phyloP scores from a whole-genome alignment of 2,329 filamentous ascomycete genomes.

The Alternaria ethzedia region DNA sequence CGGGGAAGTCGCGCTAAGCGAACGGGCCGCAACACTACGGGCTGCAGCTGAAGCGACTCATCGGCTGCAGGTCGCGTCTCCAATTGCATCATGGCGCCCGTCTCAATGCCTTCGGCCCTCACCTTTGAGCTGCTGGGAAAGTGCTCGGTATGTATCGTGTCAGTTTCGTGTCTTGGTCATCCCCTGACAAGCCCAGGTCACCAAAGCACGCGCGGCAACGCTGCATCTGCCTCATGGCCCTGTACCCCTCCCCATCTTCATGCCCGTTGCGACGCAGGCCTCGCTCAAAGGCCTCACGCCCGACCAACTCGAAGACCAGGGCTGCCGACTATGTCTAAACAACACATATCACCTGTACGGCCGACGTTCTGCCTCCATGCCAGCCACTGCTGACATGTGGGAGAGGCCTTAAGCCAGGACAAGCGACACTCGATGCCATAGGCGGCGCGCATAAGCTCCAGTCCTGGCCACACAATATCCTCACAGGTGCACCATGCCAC shows the following conservation, averaged over 20 bases:
- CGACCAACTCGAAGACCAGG: conserved; percentile 86
- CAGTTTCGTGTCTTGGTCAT: background rate
- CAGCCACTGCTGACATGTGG: conserved; percentile 23
- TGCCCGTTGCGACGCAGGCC: conserved; percentile 97
- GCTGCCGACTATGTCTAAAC: conserved; percentile 90
- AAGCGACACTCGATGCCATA: conserved; percentile 82
- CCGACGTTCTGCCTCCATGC: background rate
- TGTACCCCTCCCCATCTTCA: conserved; percentile 91
- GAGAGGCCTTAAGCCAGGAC: conserved; percentile 86
- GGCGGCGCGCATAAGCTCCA: conserved; percentile 95
- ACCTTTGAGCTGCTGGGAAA: conserved; percentile 48
- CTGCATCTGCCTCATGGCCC: conserved; percentile 89
- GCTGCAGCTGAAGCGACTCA: background rate
- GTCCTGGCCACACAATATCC: conserved; percentile 92
- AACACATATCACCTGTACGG: conserved; percentile 88
- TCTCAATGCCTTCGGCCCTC: conserved; percentile 46
- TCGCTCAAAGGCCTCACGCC: conserved; percentile 94
- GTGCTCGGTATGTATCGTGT: conserved; percentile 39
- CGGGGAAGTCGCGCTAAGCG: conserved; percentile 1
- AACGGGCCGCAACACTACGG: background rate
- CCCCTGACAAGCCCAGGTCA: conserved; percentile 68
- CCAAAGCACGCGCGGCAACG: conserved; percentile 87
- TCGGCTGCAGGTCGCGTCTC: background rate
- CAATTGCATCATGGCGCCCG: conserved; percentile 35
- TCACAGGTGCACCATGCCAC: conserved; percentile 64